Evolutionary conservation across 2,329 filamentous ascomycete genomes (phyloP).

Genomic region (Cordyceps farinosa): DNA sequence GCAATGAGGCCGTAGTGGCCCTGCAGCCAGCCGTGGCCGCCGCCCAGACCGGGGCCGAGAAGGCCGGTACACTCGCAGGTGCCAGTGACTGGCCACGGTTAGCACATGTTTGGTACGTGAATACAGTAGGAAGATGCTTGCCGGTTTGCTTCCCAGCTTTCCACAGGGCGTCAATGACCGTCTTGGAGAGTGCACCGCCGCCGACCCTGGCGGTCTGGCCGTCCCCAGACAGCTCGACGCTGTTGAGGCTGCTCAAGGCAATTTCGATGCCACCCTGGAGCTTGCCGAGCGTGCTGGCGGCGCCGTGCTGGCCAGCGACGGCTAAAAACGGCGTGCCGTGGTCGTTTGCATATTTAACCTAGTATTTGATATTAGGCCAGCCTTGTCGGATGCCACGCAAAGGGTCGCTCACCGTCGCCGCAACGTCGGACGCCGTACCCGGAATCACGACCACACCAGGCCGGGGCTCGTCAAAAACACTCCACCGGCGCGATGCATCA

Average conservation of each 20-base stretch:
- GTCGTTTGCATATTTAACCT: constrained; percentile 43
- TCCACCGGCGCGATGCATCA: constrained; percentile 8
- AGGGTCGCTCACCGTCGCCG: background rate
- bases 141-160: constrained; percentile 48
- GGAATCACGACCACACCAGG: constrained; percentile 12
- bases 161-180: constrained; percentile 47
- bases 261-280: constrained; percentile 51
- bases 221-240: constrained; percentile 39
- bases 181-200: constrained; percentile 45
- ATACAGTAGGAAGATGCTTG: constrained; percentile 20
- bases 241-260: constrained; percentile 41
- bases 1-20: constrained; percentile 50
- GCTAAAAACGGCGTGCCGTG: constrained; percentile 49
- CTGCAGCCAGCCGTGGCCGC: constrained; percentile 54
- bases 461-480: background rate
- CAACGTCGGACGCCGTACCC: background rate
- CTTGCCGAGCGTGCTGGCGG: constrained; percentile 44
- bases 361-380: too few species aligned
- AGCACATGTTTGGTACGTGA: constrained; percentile 5
- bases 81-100: constrained; percentile 40
- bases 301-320: constrained; percentile 50
- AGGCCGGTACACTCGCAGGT: constrained; percentile 51
- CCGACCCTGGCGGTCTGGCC: constrained; percentile 44
- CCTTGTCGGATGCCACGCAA: too few species aligned
- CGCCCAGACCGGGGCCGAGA: constrained; percentile 51